Conservation (phyloP, 352 stramenopile genomes). For the Pythium oligandrum region DNA sequence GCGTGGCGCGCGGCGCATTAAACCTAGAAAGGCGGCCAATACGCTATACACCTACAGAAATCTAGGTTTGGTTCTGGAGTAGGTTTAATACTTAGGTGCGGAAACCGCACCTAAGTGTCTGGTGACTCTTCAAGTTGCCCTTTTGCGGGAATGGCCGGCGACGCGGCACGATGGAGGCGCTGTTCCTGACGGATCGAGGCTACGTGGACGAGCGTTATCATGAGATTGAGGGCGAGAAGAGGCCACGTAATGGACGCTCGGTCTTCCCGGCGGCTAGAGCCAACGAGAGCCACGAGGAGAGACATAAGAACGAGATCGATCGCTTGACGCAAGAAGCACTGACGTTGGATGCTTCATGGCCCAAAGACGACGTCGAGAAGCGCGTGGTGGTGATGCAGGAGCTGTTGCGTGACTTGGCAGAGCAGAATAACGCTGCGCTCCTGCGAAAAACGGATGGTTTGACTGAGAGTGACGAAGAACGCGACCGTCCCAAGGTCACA, state of each 20-base stretch:
- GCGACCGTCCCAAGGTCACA: too few relatives aligned
- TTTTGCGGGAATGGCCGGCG: too few relatives aligned
- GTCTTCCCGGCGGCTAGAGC: too few relatives aligned
- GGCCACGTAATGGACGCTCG: not conserved
- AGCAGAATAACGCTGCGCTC: not conserved
- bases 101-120: not conserved
- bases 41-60: too few relatives aligned
- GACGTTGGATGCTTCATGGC: too few relatives aligned
- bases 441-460: too few relatives aligned
- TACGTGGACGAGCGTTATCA: slow-evolving; percentile 49
- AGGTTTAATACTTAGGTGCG: too few relatives aligned
- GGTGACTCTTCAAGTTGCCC: not conserved
- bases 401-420: slow-evolving; percentile 18
- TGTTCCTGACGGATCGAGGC: slow-evolving; percentile 32
- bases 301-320: not conserved
- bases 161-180: slow-evolving; percentile 42
- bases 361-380: slow-evolving; percentile 1
- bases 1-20: too few relatives aligned
- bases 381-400: slow-evolving; percentile 24
- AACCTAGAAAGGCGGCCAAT: too few relatives aligned
- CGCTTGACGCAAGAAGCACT: slow-evolving; percentile 5
- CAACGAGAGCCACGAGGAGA: too few relatives aligned
- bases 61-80: too few relatives aligned
- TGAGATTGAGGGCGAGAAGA: slow-evolving; percentile 25
- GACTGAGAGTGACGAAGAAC: not conserved